Conservation (phyloP, 306 rosid species). For the Fagus crenata region DNA sequence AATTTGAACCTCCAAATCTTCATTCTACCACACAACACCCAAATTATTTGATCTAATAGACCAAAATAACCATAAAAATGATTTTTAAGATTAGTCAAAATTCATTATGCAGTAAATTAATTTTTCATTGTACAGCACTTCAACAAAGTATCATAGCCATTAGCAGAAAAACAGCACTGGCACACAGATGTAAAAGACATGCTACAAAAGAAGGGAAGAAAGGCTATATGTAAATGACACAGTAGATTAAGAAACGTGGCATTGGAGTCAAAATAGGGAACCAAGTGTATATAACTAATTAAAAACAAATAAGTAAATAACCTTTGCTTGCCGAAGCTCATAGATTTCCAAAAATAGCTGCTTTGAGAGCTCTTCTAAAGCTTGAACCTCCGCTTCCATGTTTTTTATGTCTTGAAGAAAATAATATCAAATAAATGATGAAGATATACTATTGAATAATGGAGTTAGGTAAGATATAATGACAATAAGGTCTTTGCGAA, state of each 20-base stretch:
- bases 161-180: constrained; percentile 2
- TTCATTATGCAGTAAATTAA: background rate
- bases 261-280: constrained; percentile 7
- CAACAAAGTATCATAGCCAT: background rate
- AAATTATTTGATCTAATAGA: background rate
- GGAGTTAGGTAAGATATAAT: background rate
- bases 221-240: background rate
- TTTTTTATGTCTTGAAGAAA: constrained; percentile 63
- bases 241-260: background rate
- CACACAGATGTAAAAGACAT: background rate
- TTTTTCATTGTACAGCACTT: background rate
- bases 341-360: constrained; percentile 94
- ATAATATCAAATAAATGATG: constrained; percentile 16
- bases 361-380: constrained; percentile 93
- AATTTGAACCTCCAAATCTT: constrained; percentile 3
- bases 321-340: constrained; percentile 97
- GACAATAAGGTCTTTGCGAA: background rate
- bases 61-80: background rate
- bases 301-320: constrained; percentile 24
- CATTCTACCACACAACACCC: background rate
- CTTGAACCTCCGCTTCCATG: constrained; percentile 92
- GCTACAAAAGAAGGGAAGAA: background rate
- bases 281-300: constrained; percentile 15
- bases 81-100: background rate
- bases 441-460: background rate